These are phyloP conservation scores for Scytalidium lignicola DNA, from an alignment of 2,329 filamentous ascomycete species.

Conservation along the genomic window DNA sequence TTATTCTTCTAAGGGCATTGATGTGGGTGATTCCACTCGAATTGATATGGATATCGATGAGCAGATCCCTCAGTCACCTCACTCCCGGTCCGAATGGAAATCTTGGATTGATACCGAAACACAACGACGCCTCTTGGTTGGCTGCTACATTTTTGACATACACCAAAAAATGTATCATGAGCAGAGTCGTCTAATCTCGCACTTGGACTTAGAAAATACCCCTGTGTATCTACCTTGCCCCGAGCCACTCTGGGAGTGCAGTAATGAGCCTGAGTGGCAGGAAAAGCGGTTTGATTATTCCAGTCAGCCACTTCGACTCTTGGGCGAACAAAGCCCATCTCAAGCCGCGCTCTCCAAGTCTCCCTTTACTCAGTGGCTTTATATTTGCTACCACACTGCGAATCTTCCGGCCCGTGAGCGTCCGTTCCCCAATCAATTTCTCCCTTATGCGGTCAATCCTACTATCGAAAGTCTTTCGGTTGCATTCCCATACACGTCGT, in stretches of 20 bases:
- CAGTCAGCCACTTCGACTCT: conserved; percentile 9
- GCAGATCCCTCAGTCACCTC: conserved; percentile 4
- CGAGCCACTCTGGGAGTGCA: conserved; percentile 44
- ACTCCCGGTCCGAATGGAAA: conserved; percentile 34
- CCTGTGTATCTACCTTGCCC: conserved; percentile 26
- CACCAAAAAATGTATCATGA: conserved; percentile 50
- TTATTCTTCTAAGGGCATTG: background rate
- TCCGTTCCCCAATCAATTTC: conserved; percentile 24
- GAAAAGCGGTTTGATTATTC: conserved; percentile 5
- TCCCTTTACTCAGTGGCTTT: conserved; percentile 19
- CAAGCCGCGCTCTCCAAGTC: conserved; percentile 6
- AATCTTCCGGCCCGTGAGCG: conserved; percentile 17
- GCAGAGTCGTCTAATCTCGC: conserved; percentile 30
- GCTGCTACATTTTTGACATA: conserved; percentile 52
- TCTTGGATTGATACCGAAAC: conserved; percentile 49
- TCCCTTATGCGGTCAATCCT: conserved; percentile 7
- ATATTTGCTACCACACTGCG: conserved; percentile 20
- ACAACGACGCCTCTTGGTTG: conserved; percentile 47
- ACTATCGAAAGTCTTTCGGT: conserved; percentile 12
- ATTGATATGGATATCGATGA: background rate
- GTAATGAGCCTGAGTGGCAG: conserved; percentile 42
- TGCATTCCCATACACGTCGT: conserved; percentile 40
- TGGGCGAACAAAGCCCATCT: conserved; percentile 9
- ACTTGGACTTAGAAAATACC: conserved; percentile 5
- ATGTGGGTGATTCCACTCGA: background rate